A percentile compares a stretch with the other conserved stretches of the same genome.
phyloP scores from a whole-genome alignment of 306 rosid species.

The Castanopsis chinensis region DNA sequence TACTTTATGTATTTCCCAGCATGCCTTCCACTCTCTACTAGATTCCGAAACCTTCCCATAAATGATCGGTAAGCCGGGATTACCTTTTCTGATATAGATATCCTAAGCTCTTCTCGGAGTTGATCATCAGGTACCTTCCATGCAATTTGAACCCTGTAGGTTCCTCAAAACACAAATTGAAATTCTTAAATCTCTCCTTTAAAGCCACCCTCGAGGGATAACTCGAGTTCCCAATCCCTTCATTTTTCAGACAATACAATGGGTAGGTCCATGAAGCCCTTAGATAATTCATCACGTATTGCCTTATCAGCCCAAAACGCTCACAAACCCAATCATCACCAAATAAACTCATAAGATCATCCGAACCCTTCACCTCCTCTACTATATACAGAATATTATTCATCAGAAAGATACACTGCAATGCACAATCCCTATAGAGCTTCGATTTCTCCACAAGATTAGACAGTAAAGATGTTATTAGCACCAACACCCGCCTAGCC shows the following conservation, averaged over 20 bases:
- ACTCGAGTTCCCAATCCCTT: slow-evolving; percentile 70
- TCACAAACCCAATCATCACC: slow-evolving; percentile 86
- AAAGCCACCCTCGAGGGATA: slow-evolving; percentile 75
- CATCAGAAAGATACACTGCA: slow-evolving; percentile 82
- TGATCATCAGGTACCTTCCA: slow-evolving; percentile 90
- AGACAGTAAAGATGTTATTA: slow-evolving; percentile 60
- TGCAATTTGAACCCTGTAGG: slow-evolving; percentile 74
- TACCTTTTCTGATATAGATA: slow-evolving; percentile 84
- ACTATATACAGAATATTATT: slow-evolving; percentile 77
- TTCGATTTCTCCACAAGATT: slow-evolving; percentile 76
- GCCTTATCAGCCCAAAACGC: slow-evolving; percentile 68
- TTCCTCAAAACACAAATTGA: slow-evolving; percentile 87
- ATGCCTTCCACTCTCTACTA: slow-evolving; percentile 77
- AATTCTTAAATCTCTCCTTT: slow-evolving; percentile 90
- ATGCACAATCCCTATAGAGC: slow-evolving; percentile 61
- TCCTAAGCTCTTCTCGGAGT: slow-evolving; percentile 83
- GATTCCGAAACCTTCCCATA: slow-evolving; percentile 78
- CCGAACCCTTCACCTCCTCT: slow-evolving; percentile 73
- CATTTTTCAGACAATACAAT: slow-evolving; percentile 79
- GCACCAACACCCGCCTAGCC: slow-evolving; percentile 45
- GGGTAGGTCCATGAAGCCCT: slow-evolving; percentile 94
- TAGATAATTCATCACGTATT: slow-evolving; percentile 28
- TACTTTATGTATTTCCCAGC: slow-evolving; percentile 81
- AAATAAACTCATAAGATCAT: slow-evolving; percentile 63
- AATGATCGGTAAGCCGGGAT: slow-evolving; percentile 94